A percentile compares a stretch with the other conserved stretches of the same genome.
Conservation (phyloP, 176 grass and related monocot genomes). For the Elymus sibiricus region DNA sequence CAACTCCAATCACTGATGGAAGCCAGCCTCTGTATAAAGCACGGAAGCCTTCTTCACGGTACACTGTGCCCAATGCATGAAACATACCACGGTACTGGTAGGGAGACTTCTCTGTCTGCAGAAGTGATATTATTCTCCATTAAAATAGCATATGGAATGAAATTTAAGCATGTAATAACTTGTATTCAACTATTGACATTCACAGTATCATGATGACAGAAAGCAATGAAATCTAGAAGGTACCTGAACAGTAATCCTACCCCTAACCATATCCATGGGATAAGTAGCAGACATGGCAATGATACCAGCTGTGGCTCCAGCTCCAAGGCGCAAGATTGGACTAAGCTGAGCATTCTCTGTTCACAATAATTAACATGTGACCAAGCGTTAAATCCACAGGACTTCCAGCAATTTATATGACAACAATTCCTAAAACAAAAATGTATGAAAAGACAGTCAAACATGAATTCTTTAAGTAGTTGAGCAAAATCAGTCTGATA, state of each 20-base stretch:
- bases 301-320: constrained; percentile 96
- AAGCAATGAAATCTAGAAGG: neutral
- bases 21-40: constrained; percentile 98
- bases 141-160: constrained; percentile 1
- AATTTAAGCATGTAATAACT: neutral
- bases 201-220: neutral
- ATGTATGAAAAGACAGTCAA: neutral
- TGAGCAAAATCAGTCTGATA: neutral
- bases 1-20: constrained; percentile 99
- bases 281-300: constrained; percentile 99
- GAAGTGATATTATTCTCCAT: neutral
- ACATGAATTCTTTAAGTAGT: neutral
- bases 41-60: constrained; percentile 97
- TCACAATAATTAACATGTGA: constrained; percentile 25
- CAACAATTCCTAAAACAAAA: neutral
- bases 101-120: constrained; percentile 89
- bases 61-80: constrained; percentile 90
- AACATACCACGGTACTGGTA: constrained; percentile 99
- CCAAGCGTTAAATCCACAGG: neutral
- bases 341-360: constrained; percentile 89
- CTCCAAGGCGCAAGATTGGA: constrained; percentile 84
- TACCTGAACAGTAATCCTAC: constrained; percentile 98
- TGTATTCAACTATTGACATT: neutral
- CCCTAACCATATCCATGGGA: constrained; percentile 99
- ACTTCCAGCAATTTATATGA: neutral